Base-by-base conservation (phyloP, 257 asterid genomes). In the Plectranthus barbatus region DNA sequence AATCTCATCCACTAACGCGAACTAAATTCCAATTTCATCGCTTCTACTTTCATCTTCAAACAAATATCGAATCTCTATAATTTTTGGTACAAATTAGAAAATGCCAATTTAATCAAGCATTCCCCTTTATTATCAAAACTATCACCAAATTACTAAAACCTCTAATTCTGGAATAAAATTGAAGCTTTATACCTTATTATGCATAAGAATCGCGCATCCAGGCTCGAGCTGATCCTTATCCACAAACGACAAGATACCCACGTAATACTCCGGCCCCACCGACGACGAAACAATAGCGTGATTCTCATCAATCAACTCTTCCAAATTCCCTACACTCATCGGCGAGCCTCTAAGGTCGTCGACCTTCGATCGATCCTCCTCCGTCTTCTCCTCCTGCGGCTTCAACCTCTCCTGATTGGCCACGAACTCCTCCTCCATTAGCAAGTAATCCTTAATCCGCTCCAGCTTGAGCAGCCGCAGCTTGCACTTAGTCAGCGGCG, bases 191-290 rank as follows among this genome's bases (percentile, higher is more conserved):
- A 84, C 97, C 97, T 90, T 90, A 68, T 87, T 90, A 75, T 90
- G 97, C 97, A 90, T 87, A 64, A 90, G 73, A 83, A 90, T 87
- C 9, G 96, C 83, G 64, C 96, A 90, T 23, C 97, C 96, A 36
- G 97, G 97, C 84, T 90, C 97, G 23, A 90, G 85, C 69, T 87
- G 96, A 69, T 90, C 97, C 76, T 90, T 90, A 65, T 90, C 96
- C 3, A 87, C 96, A 46, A 87, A 87, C 0, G 95, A 85, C 79
- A 90, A 78, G 56, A 90, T 90, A 75, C 95, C 93, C 9, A 90
- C 96, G 39, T 90, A 90, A 52, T 90, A 87, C 72, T 90, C 96
- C 19, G 97, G 97, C 24, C 97, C 97, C 0, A 87, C 96, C 13
- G 96, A 84, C 20, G 89, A 84, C 9, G 93, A 85, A 47, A 87